Conservation (phyloP, 2,329 filamentous ascomycete species). For the Botryosphaeria dothidea region DNA sequence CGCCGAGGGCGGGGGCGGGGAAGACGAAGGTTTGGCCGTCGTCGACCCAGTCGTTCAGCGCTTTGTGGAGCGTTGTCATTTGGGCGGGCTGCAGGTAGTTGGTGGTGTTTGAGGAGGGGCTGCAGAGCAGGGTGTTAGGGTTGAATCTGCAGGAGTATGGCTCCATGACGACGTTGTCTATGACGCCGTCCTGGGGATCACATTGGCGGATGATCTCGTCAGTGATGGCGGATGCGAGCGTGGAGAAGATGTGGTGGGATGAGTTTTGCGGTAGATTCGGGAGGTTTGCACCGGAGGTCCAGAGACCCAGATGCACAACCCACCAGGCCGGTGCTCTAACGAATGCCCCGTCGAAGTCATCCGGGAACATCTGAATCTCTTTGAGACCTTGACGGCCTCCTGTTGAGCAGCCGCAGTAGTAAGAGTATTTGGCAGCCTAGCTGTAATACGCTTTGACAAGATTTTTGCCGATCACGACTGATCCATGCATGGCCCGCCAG, state of each 20-base stretch:
- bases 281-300: no score
- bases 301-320: conserved; percentile 49
- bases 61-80: background rate
- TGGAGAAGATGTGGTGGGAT: background rate
- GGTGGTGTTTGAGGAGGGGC: background rate
- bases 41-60: conserved; percentile 38
- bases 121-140: background rate
- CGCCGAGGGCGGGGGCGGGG: conserved; percentile 40
- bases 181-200: background rate
- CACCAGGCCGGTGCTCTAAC: conserved; percentile 56
- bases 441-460: conserved; percentile 53
- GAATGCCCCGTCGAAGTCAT: conserved; percentile 61
- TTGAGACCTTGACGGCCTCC: conserved; percentile 62
- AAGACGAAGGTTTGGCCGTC: conserved; percentile 45
- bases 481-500: conserved; percentile 44
- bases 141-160: background rate
- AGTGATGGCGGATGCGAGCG: background rate
- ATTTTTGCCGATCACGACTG: conserved; percentile 49
- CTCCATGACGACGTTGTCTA: background rate
- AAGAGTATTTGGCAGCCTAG: conserved; percentile 32
- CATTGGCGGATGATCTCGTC: conserved; percentile 1
- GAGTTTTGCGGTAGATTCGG: conserved; percentile 32
- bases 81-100: background rate
- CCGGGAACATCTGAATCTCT: conserved; percentile 54
- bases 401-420: conserved; percentile 60